Evolutionary conservation across 164 flowering plant genomes (phyloP).

Genomic region (Chloranthus sessilifolius): DNA sequence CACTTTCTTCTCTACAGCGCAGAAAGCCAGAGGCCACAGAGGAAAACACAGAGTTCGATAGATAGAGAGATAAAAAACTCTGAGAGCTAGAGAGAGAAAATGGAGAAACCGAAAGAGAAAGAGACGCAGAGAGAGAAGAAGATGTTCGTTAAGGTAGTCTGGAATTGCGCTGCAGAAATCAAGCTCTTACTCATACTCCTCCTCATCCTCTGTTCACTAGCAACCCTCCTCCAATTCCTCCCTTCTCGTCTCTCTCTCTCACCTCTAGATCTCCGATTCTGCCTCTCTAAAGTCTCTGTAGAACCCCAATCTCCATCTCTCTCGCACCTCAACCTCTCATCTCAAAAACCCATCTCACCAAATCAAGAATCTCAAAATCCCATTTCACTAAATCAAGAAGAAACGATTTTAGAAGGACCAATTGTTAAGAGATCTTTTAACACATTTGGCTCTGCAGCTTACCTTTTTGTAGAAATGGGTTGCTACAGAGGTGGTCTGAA

Average conservation of each 20-base stretch:
- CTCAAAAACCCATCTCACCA: conserved; percentile 17
- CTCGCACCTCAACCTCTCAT: no score
- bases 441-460: conserved; percentile 67
- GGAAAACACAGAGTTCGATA: no score
- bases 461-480: conserved; percentile 76
- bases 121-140: conserved; percentile 26
- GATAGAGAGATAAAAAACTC: no score
- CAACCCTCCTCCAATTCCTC: conserved; percentile 48
- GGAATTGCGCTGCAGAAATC: conserved; percentile 71
- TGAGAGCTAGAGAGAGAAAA: no score
- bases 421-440: conserved; percentile 52
- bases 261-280: conserved; percentile 42
- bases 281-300: conserved; percentile 25
- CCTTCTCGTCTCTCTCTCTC: conserved; percentile 46
- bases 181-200: conserved; percentile 43
- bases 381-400: conserved; percentile 11
- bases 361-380: conserved; percentile 8
- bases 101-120: conserved; percentile 22
- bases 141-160: conserved; percentile 42
- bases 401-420: conserved; percentile 10
- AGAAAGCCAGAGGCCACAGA: no score
- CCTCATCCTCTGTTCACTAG: conserved; percentile 39
- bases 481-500: conserved; percentile 78
- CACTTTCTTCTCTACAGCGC: no score
- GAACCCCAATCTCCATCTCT: no score